These are phyloP conservation scores for Macrolepiota albuminosa DNA, from an alignment of 768 basidiomycete species.

Conservation along the genomic window DNA sequence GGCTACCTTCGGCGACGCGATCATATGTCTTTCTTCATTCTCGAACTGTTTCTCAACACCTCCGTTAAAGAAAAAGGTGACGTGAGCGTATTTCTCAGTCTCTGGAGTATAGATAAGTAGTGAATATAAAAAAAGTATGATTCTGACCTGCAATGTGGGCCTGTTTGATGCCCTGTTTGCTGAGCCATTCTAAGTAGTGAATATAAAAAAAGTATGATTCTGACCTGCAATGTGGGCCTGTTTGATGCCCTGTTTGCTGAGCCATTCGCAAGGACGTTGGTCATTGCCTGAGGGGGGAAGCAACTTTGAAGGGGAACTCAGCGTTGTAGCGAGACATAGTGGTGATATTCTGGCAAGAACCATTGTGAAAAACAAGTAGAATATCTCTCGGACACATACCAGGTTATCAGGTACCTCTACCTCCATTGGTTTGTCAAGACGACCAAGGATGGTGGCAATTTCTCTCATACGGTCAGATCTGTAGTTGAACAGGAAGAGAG, in stretches of 20 bases:
- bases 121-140: not conserved
- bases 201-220: not conserved
- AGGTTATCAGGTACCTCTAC: constrained; percentile 76
- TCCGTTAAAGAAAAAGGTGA: constrained; percentile 98
- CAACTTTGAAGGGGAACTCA: constrained; percentile 84
- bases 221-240: constrained; percentile 87
- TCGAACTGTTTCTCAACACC: constrained; percentile 91
- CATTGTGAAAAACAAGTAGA: not conserved
- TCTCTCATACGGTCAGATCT: constrained; percentile 96
- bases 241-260: constrained; percentile 70
- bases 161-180: constrained; percentile 75
- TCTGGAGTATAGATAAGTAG: constrained; percentile 35
- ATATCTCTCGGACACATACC: constrained; percentile 36
- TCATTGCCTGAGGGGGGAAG: constrained; percentile 96
- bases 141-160: constrained; percentile 77
- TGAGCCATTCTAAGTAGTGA: constrained; percentile 62
- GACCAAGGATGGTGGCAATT: constrained; percentile 75
- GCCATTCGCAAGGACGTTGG: constrained; percentile 91
- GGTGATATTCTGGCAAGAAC: constrained; percentile 59
- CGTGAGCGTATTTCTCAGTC: constrained; percentile 97
- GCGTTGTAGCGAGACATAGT: constrained; percentile 94
- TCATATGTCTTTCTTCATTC: constrained; percentile 79
- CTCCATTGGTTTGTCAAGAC: constrained; percentile 81
- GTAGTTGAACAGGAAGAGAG: constrained; percentile 96
- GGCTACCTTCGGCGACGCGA: constrained; percentile 88